Conservation (phyloP, 208 protist genomes). For the Acanthamoeba lenticulata region DNA sequence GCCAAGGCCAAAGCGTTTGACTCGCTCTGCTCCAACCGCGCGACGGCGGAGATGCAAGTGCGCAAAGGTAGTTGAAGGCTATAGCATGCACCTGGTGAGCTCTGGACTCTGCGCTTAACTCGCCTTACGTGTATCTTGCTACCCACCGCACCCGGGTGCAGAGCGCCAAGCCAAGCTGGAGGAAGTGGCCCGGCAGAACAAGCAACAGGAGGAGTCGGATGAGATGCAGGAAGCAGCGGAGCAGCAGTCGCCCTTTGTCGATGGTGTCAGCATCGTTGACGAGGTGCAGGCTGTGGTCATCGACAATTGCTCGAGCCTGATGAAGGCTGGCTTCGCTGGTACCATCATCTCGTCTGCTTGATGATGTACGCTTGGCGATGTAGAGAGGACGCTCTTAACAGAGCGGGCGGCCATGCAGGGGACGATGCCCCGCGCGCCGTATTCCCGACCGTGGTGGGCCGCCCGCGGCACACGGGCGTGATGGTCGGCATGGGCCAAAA, state of each 20-base stretch:
- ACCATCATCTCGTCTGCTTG: conserved; percentile 95
- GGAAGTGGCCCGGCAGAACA: not conserved
- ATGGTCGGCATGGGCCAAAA: conserved; percentile 97
- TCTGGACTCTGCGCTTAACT: not conserved
- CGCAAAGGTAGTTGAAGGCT: not conserved
- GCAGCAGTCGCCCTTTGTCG: not conserved
- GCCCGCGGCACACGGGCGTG: conserved; percentile 93
- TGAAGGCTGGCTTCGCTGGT: conserved; percentile 89
- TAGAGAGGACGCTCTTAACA: too few species aligned
- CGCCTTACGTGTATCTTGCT: not conserved
- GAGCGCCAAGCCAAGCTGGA: not conserved
- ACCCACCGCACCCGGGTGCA: not conserved
- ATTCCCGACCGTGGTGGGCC: conserved; percentile 96
- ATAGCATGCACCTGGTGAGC: too few species aligned
- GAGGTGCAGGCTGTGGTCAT: conserved; percentile 74
- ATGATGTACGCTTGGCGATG: conserved; percentile 74
- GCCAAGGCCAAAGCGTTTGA: conserved; percentile 38
- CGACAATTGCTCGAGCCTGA: conserved; percentile 76
- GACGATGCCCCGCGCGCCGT: conserved; percentile 97
- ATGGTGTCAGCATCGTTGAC: not conserved
- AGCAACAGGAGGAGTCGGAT: not conserved
- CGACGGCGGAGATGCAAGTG: conserved; percentile 24
- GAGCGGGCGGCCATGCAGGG: conserved; percentile 90
- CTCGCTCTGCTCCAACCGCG: not conserved
- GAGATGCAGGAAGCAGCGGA: not conserved